Conservation (phyloP, 176 grass and related monocot genomes). For the Elymus sibiricus region DNA sequence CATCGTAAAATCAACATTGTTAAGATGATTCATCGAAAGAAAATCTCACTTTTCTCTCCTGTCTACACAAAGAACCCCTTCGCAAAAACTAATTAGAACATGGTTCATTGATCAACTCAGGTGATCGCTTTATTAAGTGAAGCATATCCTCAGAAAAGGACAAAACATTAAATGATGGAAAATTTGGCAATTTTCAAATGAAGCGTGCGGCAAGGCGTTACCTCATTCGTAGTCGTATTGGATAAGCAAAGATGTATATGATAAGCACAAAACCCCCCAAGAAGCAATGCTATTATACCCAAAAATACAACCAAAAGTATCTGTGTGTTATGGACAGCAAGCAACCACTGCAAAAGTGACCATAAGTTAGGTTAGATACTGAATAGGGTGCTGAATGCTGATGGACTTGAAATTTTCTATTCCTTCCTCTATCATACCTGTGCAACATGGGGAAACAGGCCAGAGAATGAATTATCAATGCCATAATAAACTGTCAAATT, state of each 20-base stretch:
- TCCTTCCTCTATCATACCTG: conserved; percentile 51
- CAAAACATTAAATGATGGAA: not conserved
- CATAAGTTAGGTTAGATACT: not conserved
- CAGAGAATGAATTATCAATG: conserved; percentile 66
- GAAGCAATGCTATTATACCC: conserved; percentile 76
- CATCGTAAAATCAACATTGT: not conserved
- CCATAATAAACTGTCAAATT: conserved; percentile 85
- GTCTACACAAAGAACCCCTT: not conserved
- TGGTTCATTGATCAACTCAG: not conserved
- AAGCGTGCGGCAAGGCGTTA: conserved; percentile 13
- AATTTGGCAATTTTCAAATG: not conserved
- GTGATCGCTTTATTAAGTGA: not conserved
- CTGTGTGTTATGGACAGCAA: conserved; percentile 86
- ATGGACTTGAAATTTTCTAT: not conserved
- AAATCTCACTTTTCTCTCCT: not conserved
- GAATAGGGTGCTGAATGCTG: not conserved
- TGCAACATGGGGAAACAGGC: conserved; percentile 77
- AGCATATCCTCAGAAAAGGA: not conserved
- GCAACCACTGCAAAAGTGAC: conserved; percentile 66
- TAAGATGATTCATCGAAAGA: not conserved
- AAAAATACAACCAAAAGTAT: conserved; percentile 91
- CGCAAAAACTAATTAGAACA: not conserved
- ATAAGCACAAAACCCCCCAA: conserved; percentile 89
- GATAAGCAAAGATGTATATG: conserved; percentile 83
- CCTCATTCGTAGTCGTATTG: conserved; percentile 96